These are phyloP conservation scores for Hirsutella minnesotensis DNA, from an alignment of 2,329 filamentous ascomycete genomes.

Conservation along the genomic window DNA sequence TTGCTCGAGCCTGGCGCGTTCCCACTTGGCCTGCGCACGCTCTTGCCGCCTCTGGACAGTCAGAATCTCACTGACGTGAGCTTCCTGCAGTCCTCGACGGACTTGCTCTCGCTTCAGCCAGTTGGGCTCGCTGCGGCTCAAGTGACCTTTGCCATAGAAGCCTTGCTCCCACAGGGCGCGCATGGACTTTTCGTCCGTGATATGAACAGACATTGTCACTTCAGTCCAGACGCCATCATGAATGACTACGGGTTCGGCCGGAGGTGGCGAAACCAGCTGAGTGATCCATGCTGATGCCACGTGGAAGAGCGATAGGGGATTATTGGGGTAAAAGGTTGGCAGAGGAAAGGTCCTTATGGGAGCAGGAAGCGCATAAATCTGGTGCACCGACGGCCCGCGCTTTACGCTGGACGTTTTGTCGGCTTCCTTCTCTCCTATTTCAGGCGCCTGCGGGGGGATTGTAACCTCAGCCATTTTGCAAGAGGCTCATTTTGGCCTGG, in stretches of 20 bases:
- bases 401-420: conserved; percentile 10
- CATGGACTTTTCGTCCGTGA: conserved; percentile 65
- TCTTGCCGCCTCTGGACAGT: conserved; percentile 70
- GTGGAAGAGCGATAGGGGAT: conserved; percentile 78
- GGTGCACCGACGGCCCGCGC: conserved; percentile 38
- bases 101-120: conserved; percentile 81
- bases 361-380: conserved; percentile 71
- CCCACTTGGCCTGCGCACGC: conserved; percentile 75
- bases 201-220: conserved; percentile 70
- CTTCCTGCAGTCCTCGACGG: conserved; percentile 49
- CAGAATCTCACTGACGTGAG: conserved; percentile 67
- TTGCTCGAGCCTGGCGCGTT: conserved; percentile 77
- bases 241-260: conserved; percentile 49
- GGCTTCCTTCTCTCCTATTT: conserved; percentile 5
- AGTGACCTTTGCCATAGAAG: conserved; percentile 88
- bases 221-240: conserved; percentile 72
- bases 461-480: conserved; percentile 30
- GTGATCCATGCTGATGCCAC: conserved; percentile 66
- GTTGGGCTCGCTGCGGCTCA: conserved; percentile 89
- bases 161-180: conserved; percentile 88
- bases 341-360: conserved; percentile 76
- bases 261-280: conserved; percentile 57
- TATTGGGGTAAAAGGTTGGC: conserved; percentile 80
- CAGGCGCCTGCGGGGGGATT: conserved; percentile 10
- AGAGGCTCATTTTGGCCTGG: conserved; percentile 35